Base-by-base conservation (phyloP, 352 stramenopile species). In the Thalassiosira hispida region DNA sequence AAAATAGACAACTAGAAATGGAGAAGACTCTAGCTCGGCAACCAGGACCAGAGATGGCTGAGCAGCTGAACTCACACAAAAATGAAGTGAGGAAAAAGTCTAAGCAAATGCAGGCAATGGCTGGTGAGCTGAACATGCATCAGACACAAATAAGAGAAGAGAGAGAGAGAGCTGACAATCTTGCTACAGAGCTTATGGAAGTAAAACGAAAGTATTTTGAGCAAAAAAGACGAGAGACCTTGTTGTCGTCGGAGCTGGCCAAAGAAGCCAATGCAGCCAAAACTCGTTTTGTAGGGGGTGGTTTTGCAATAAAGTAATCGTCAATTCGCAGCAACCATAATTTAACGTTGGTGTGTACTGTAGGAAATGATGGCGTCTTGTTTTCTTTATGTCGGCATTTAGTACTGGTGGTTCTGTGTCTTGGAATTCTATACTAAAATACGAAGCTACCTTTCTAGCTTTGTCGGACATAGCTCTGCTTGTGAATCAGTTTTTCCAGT, bases 51-150 rank as follows among this genome's bases (percentile, higher is more conserved):
- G 96, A 98, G 86, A 94, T 98, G 18, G 95, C 95, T 12, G 95
- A 98, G 88, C 96, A 98, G 80, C 90, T 98, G 7, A 96, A 90
- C 64, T 96, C 94, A 79, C 98, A 98, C 76, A 95, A 98, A 87
- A 93, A 97, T 52, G 94, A 96, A 53, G 94, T 98, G 23, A 97
- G 96, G 70, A 96, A 98, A 63, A 99, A 98, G 81, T 95, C 96
- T 7, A 96, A 97, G 64, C 96, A 98, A 79, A 95, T 99, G 88
- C 98, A 98, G 85, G 96, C 95, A 18, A 95, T 99, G 84, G 93
- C 97, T 29, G 95, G 92, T 61, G 97, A 99, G 74, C 95, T 99
- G 65, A 98, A 99, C 83, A 99, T 99, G 97, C 86, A 92, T 77
- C 90, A 96, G 77, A 88, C 90, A 44, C 86, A 94, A 75, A 77